These are phyloP conservation scores for Wallacemonas sp. DNA, from an alignment of 208 protist genomes.

Conservation along the genomic window DNA sequence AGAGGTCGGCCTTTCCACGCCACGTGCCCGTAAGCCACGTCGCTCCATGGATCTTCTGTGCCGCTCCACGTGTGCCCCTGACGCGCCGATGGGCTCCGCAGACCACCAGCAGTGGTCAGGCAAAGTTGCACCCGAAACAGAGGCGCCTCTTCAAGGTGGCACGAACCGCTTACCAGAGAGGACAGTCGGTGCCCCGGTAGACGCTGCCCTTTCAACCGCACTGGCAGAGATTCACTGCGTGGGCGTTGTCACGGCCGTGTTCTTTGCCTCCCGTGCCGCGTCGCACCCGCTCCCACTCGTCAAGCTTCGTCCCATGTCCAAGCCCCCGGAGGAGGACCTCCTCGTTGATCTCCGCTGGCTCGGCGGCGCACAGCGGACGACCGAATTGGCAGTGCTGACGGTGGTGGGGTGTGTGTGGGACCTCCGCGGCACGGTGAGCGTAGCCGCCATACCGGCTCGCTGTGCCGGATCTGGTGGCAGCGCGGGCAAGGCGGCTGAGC, in stretches of 20 bases:
- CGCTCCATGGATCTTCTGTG: no score
- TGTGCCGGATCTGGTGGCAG: constrained; percentile 17
- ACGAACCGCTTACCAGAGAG: no score
- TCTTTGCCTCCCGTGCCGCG: constrained; percentile 26
- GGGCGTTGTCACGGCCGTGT: constrained; percentile 43
- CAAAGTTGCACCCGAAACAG: no score
- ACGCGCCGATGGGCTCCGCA: no score
- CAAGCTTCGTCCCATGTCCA: constrained; percentile 22
- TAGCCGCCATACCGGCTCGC: background rate
- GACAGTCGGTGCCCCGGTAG: background rate
- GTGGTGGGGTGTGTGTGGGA: constrained; percentile 10
- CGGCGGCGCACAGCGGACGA: background rate
- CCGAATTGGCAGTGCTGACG: background rate
- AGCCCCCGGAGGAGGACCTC: background rate
- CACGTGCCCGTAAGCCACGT: no score
- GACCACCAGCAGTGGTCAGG: no score
- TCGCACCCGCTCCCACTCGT: constrained; percentile 31
- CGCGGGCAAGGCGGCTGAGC: background rate
- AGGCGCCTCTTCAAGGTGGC: no score
- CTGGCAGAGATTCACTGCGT: constrained; percentile 17
- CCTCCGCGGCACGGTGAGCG: constrained; percentile 13
- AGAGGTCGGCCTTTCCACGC: no score
- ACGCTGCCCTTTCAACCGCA: background rate
- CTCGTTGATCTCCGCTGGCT: background rate
- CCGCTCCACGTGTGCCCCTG: no score